Evolutionary conservation across 1,284 basidiomycete species (phyloP).

Genomic region (Phylloporus sp.): DNA sequence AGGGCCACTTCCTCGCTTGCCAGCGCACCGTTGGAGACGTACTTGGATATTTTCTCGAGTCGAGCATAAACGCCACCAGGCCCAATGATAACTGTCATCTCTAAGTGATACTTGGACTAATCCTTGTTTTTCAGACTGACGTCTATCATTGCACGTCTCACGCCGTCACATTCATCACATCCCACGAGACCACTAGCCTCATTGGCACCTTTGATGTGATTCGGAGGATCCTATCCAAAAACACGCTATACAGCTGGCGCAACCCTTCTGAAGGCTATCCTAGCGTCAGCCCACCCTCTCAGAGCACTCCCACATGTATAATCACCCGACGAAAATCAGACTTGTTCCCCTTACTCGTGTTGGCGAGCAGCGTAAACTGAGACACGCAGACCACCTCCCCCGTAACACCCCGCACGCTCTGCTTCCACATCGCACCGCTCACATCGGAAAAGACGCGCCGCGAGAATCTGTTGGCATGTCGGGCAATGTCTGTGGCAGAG

Average conservation of each 20-base stretch:
- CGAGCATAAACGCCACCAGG: conserved; percentile 83
- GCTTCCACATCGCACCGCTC: conserved; percentile 76
- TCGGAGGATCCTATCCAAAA: conserved; percentile 73
- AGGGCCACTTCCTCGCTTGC: conserved; percentile 68
- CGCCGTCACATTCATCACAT: conserved; percentile 2
- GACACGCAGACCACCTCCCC: conserved; percentile 91
- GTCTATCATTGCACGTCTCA: conserved; percentile 92
- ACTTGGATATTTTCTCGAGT: conserved; percentile 77
- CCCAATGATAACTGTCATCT: conserved; percentile 56
- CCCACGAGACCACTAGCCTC: conserved; percentile 3
- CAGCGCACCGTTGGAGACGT: conserved; percentile 57
- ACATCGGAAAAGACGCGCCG: conserved; percentile 79
- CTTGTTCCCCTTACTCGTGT: conserved; percentile 85
- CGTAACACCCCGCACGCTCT: conserved; percentile 81
- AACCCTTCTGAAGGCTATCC: conserved; percentile 70
- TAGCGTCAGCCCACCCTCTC: not conserved
- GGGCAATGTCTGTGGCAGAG: conserved; percentile 12
- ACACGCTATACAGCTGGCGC: conserved; percentile 74
- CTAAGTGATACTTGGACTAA: conserved; percentile 25
- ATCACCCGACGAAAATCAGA: conserved; percentile 92
- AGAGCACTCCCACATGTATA: conserved; percentile 52
- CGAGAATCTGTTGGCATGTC: conserved; percentile 56
- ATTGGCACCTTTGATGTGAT: conserved; percentile 77
- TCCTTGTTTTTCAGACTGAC: conserved; percentile 88
- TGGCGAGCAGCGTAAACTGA: conserved; percentile 91